Base-by-base conservation (phyloP, 768 basidiomycete species). In the Candolleomyces eurysporus region DNA sequence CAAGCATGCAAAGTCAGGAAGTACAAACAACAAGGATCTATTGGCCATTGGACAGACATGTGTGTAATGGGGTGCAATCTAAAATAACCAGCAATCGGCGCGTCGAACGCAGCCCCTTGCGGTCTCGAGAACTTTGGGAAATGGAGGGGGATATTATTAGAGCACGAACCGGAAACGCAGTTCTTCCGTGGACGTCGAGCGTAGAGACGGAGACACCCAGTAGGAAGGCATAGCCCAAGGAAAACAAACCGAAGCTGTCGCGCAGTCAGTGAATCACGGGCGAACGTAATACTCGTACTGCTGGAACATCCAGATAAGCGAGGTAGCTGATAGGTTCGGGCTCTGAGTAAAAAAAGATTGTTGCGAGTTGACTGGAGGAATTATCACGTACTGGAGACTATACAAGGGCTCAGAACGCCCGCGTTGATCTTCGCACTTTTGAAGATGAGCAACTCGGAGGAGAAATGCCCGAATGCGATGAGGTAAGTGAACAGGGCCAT, bases 381-480 rank as follows among this genome's bases (percentile, higher is more conserved):
- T 31, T 26, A 42, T 45, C 32, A 81, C 89, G 78, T 69, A 98
- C 96, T 86, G 9, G 94, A 89, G 22, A 98, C 92, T 63, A 97
- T 79, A 50, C 94, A 78, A 0, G 96, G 92, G 61, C 86, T 85
- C 43, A 93, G 65, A 17, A 87, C 82, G 0, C 87, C 87, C 0
- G 76, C 67, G 49, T 80, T 81, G 52, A 91, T 63, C 52, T 80
- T 87, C 42, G 89, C 85, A 2, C 92, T 89, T 55, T 86, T 82
- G 77, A 88, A 99, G 63, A 97, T 84, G 68, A 94, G 73, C 45
- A 91, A 69, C 76, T 99, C 96, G 17, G 92, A 89, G 43, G 82
- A 82, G 71, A 97, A 98, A 76, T 99, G 96, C 5, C 82, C 84
- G 69, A 94, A 90, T 2, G 94, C 96, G 67, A 98, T 86, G 59